phyloP scores from a whole-genome alignment of 495 filamentous ascomycete species.

The Penicillium maclennaniae region DNA sequence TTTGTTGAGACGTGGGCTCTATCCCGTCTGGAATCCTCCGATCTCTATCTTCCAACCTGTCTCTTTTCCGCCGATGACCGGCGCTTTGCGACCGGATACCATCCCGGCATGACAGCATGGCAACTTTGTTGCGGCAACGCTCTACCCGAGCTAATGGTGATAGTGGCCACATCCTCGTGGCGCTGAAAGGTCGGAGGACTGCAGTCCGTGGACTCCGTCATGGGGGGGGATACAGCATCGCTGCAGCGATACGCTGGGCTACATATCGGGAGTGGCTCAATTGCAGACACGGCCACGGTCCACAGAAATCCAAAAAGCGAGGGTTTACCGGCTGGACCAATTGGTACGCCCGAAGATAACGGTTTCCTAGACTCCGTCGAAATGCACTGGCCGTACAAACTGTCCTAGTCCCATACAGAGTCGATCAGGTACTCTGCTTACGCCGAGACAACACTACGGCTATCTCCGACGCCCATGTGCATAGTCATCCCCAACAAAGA shows the following conservation, averaged over 20 bases:
- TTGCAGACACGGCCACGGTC: not conserved
- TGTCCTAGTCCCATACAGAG: slow-evolving; percentile 12
- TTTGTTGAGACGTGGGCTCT: slow-evolving; percentile 8
- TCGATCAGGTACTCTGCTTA: slow-evolving; percentile 3
- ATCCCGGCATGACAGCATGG: not conserved
- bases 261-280: not conserved
- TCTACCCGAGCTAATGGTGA: not conserved
- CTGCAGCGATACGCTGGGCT: not conserved
- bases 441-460: not conserved
- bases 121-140: not conserved
- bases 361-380: not conserved
- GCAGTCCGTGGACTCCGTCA: not conserved
- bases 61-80: slow-evolving; percentile 7
- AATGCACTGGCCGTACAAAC: not conserved
- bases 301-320: not conserved
- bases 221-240: not conserved
- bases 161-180: not conserved
- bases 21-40: slow-evolving; percentile 4
- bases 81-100: not conserved
- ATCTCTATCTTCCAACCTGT: not conserved
- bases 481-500: not conserved
- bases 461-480: slow-evolving; percentile 7
- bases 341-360: not conserved
- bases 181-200: not conserved
- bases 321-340: not conserved